A percentile compares a stretch with the other conserved stretches of the same genome.
Evolutionary conservation across 805 yeast genomes (phyloP).

Genomic region (Wickerhamomyces canadensis): DNA sequence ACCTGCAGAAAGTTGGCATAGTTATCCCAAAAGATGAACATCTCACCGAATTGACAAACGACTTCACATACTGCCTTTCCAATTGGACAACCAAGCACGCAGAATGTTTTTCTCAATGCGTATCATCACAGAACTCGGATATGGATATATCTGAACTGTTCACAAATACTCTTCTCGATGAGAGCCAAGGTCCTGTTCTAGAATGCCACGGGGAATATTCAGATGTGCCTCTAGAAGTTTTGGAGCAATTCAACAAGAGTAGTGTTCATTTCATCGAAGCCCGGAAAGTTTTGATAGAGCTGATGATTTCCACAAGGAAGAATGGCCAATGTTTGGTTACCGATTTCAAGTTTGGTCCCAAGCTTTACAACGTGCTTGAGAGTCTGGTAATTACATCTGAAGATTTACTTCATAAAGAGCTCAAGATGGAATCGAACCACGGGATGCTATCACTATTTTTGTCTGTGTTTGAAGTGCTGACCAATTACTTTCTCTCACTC

Average conservation of each 20-base stretch:
- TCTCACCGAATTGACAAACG: conserved; percentile 6
- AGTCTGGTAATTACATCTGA: conserved; percentile 20
- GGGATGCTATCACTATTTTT: conserved; percentile 19
- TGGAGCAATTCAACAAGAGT: conserved; percentile 23
- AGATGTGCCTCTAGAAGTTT: conserved; percentile 18
- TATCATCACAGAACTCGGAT: conserved; percentile 2
- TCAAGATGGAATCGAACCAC: neutral
- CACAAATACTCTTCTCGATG: conserved; percentile 24
- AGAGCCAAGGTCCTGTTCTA: conserved; percentile 9
- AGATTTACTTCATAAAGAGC: conserved; percentile 10
- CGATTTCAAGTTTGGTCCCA: conserved; percentile 34
- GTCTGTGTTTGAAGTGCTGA: conserved; percentile 40
- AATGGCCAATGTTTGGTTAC: conserved; percentile 27
- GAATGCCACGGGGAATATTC: conserved; percentile 6
- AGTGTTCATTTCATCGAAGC: conserved; percentile 33
- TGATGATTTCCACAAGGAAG: conserved; percentile 13
- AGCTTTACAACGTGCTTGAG: conserved; percentile 9
- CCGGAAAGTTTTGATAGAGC: conserved; percentile 27
- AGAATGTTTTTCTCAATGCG: conserved; percentile 1
- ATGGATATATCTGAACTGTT: conserved; percentile 26
- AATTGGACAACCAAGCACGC: conserved; percentile 17
- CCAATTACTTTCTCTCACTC: conserved; percentile 34
- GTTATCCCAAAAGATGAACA: neutral
- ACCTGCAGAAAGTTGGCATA: too few species aligned
- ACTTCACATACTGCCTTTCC: neutral